phyloP scores from a whole-genome alignment of 192 early-diverging fungal genomes.

The Anaeromyces robustus region DNA sequence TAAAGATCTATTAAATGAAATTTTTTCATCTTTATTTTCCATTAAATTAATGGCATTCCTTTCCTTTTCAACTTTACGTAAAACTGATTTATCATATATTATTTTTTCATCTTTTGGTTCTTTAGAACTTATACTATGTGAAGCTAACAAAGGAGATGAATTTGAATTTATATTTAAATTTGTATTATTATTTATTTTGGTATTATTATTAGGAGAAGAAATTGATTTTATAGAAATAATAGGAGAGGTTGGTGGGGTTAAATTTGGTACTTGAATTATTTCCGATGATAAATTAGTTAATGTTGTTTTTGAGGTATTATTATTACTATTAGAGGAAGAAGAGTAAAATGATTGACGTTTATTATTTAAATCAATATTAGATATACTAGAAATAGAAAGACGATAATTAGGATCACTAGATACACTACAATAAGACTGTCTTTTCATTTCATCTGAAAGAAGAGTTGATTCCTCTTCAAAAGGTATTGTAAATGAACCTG shows the following conservation, averaged over 20 bases:
- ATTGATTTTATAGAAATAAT: neutral
- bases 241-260: neutral
- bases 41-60: no score
- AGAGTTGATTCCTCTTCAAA: neutral
- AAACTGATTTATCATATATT: no score
- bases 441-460: neutral
- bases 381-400: neutral
- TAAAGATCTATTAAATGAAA: no score
- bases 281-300: neutral
- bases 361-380: neutral
- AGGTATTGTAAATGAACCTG: neutral
- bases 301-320: neutral
- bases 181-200: neutral
- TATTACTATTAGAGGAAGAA: neutral
- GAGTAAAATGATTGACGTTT: neutral
- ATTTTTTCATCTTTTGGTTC: no score
- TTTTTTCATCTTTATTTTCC: no score
- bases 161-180: neutral
- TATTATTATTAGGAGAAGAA: neutral
- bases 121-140: no score
- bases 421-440: neutral
- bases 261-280: neutral
- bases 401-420: neutral
- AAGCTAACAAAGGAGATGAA: no score
- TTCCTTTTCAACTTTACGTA: neutral